These are phyloP conservation scores for Nemania abortiva DNA, from an alignment of 2,329 filamentous ascomycete species.

Conservation along the genomic window DNA sequence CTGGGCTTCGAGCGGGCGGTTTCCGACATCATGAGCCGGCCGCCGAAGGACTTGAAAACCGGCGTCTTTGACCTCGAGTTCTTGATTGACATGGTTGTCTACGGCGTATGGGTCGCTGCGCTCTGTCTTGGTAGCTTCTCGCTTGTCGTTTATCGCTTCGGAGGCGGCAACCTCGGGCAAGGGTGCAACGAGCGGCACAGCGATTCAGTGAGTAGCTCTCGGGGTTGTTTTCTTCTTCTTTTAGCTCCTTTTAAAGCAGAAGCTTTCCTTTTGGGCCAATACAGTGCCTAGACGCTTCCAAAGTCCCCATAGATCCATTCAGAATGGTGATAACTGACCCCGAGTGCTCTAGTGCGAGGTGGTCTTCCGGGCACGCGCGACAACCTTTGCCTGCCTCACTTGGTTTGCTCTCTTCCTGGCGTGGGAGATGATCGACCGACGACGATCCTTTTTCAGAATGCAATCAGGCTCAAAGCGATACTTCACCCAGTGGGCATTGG, in stretches of 20 bases:
- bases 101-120: slow-evolving; percentile 75
- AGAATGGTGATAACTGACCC: too few species aligned
- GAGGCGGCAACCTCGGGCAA: slow-evolving; percentile 65
- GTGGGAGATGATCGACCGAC: slow-evolving; percentile 82
- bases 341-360: too few species aligned
- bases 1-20: slow-evolving; percentile 78
- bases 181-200: slow-evolving; percentile 71
- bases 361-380: slow-evolving; percentile 78
- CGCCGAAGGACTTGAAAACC: slow-evolving; percentile 70
- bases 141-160: slow-evolving; percentile 72
- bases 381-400: slow-evolving; percentile 79
- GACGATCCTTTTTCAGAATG: slow-evolving; percentile 81
- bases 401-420: slow-evolving; percentile 83
- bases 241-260: too few species aligned
- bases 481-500: slow-evolving; percentile 74
- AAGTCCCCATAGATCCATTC: too few species aligned
- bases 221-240: too few species aligned
- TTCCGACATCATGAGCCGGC: slow-evolving; percentile 75
- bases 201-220: too few species aligned
- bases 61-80: slow-evolving; percentile 77
- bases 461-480: slow-evolving; percentile 70
- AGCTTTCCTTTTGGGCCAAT: too few species aligned
- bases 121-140: slow-evolving; percentile 73
- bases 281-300: too few species aligned
- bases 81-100: slow-evolving; percentile 74